Percentiles rank a stretch among this genome's conserved stretches.
phyloP scores from a whole-genome alignment of 1,284 basidiomycete species.

The Psilocybe mexicana region DNA sequence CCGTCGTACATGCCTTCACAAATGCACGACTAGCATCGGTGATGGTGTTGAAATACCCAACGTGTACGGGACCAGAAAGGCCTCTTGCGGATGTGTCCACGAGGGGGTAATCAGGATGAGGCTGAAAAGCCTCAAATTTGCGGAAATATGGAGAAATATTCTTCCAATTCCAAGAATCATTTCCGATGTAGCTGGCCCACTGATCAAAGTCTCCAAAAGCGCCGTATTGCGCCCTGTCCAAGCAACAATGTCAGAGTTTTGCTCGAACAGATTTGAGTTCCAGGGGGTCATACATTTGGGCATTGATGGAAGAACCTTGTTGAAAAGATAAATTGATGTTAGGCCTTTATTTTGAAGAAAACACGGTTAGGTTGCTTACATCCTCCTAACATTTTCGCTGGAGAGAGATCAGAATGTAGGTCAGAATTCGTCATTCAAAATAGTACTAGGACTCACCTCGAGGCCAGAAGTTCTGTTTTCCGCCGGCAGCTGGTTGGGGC shows the following conservation, averaged over 20 bases:
- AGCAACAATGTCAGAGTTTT: not conserved
- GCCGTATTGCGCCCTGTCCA: conserved; percentile 61
- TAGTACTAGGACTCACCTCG: conserved; percentile 43
- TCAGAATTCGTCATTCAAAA: not conserved
- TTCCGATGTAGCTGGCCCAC: conserved; percentile 55
- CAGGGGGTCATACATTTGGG: conserved; percentile 50
- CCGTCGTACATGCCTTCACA: conserved; percentile 44
- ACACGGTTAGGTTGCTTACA: conserved; percentile 44
- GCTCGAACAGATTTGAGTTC: not conserved
- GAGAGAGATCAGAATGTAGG: not conserved
- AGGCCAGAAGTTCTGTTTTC: conserved; percentile 56
- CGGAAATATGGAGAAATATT: conserved; percentile 53
- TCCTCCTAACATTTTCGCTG: conserved; percentile 68
- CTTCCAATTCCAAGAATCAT: conserved; percentile 62
- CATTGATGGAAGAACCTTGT: conserved; percentile 65
- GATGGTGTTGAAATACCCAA: conserved; percentile 44
- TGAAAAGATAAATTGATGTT: not conserved
- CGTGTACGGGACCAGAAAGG: conserved; percentile 49
- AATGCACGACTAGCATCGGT: conserved; percentile 41
- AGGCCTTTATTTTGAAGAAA: not conserved
- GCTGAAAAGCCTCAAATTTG: conserved; percentile 60
- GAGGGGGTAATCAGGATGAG: conserved; percentile 44
- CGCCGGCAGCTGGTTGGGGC: conserved; percentile 50
- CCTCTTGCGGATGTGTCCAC: conserved; percentile 50
- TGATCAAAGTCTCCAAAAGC: conserved; percentile 69